Base-by-base conservation (phyloP, 1,139 yeast species). In the Suhomyces wounanorum region DNA sequence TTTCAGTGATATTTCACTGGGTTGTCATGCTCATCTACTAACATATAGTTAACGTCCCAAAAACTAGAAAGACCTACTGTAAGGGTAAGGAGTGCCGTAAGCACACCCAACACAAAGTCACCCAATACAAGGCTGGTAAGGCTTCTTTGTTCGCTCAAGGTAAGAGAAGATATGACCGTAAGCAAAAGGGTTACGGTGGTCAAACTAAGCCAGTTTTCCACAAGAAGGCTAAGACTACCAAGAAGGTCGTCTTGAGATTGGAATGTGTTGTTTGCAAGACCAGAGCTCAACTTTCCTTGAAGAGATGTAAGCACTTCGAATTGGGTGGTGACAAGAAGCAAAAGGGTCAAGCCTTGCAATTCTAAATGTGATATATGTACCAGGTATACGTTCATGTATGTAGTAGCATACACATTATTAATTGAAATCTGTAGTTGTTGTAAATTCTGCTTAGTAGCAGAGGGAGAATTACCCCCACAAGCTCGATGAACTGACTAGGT, bases 121-220 rank as follows among this genome's bases (percentile, higher is more conserved):
- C 99, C 80, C 99, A 94, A 85, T 95, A 94, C 96, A 94, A 94
- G 82, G 97, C 98, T 76, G 99, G 99, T 83, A 94, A 94, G 85
- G 98, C 98, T 77, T 92, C 98, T 65, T 87, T 92, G 73, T 91
- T 85, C 77, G 97, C 98, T 69, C 98, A 94, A 84, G 99, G 99
- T 87, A 95, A 95, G 92, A 90, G 99, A 87, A 92, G 99, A 85
- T 94, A 94, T 84, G 99, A 95, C 95, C 96, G 99, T 82, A 94
- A 94, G 84, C 99, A 94, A 85, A 79, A 89, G 74, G 99, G 99
- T 90, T 94, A 85, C 83, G 99, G 99, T 89, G 99, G 99, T 89
- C 99, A 94, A 85, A 94, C 99, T 83, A 94, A 91, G 86, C 99
- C 89, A 77, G 89, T 95, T 82, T 94, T 94, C 97, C 98, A 91